A percentile compares a stretch with the other conserved stretches of the same genome.
phyloP scores from a whole-genome alignment of 2,329 filamentous ascomycete species.

The Fusarium fujikuroi region DNA sequence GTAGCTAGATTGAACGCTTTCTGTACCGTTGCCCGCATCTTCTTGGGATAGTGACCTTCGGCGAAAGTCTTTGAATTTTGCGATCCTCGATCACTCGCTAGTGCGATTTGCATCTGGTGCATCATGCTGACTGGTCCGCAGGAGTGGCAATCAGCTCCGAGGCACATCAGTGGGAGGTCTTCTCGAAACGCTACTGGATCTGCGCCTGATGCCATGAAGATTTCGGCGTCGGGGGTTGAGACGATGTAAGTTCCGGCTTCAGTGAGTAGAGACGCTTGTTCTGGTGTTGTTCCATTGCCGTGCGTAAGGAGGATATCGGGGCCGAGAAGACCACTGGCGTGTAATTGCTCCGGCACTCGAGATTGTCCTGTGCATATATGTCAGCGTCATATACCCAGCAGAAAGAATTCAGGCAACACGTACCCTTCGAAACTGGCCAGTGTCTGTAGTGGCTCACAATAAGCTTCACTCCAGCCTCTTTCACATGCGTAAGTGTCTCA shows the following conservation, averaged over 20 bases:
- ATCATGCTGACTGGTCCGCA: slow-evolving; percentile 14
- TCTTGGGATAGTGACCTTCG: not conserved
- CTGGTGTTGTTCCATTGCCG: slow-evolving; percentile 10
- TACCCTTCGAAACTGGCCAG: slow-evolving; percentile 9
- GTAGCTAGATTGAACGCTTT: slow-evolving; percentile 4
- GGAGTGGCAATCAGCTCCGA: slow-evolving; percentile 6
- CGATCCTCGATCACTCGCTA: not conserved
- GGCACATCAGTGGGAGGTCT: slow-evolving; percentile 4
- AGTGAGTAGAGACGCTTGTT: slow-evolving; percentile 4
- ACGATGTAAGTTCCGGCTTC: not conserved
- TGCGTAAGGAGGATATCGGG: not conserved
- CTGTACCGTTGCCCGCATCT: not conserved
- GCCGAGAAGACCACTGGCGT: not conserved
- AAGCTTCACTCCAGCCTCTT: not conserved
- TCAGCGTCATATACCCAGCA: accelerated
- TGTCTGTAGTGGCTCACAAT: slow-evolving; percentile 9
- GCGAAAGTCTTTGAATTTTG: not conserved
- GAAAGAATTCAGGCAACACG: accelerated
- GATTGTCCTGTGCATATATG: not conserved
- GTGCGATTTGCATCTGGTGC: slow-evolving; percentile 1
- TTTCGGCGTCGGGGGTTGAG: slow-evolving; percentile 7
- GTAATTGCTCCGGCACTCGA: not conserved
- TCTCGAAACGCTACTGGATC: not conserved
- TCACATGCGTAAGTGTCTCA: not conserved
- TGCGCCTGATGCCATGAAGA: slow-evolving; percentile 11